Base-by-base conservation (phyloP, 495 filamentous ascomycete genomes). In the Aspergillus leporis region DNA sequence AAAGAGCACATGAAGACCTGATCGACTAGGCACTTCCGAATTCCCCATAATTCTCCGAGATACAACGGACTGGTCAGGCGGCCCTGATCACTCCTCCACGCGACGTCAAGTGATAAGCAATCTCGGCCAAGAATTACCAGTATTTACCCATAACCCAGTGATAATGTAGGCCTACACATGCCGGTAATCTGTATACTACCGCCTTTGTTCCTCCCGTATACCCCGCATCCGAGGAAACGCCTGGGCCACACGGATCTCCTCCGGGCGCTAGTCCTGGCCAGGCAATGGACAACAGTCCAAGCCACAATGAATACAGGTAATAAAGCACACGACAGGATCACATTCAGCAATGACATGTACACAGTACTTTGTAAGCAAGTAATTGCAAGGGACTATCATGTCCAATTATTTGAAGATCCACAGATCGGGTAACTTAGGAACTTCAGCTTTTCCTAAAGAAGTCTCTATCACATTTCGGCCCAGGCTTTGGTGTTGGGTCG, bases 231-330 rank as follows among this genome's bases (percentile, higher is more conserved):
- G 64, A 55, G 38, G n/a, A 55, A 58, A 45, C 57, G 52, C 52
- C 59, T 58, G 61, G 61, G 47, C 61, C 61, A 67, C 65, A 57
- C 65, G 65, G 65, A 62, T 57, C 56, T 64, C 58, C 60, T 62
- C 64, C 65, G 43, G 43, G 21, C 43, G 43, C 43, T 47, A 47
- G 3, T 47, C 43, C 43, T 47, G 7, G 13, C 43, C 43, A 21
- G 43, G 43, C 18, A 47, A 23, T 3, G 19, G 19, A 23, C 18
- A 47, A 47, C 43, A 23, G 1, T 23, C 21, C 6, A 6, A n/a
- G 14, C 43, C 6, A n/a, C n/a, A 47, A 22, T 18, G 34, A 51
- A 40, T 10, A 25, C 41, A 54, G 19, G 34, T 31, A 38, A 40
- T n/a, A 22, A 22, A 5, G 43, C 43, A 47, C 43, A 23, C 43